phyloP scores from a whole-genome alignment of 2,329 filamentous ascomycete genomes.

The Penicillium brevicompactum region DNA sequence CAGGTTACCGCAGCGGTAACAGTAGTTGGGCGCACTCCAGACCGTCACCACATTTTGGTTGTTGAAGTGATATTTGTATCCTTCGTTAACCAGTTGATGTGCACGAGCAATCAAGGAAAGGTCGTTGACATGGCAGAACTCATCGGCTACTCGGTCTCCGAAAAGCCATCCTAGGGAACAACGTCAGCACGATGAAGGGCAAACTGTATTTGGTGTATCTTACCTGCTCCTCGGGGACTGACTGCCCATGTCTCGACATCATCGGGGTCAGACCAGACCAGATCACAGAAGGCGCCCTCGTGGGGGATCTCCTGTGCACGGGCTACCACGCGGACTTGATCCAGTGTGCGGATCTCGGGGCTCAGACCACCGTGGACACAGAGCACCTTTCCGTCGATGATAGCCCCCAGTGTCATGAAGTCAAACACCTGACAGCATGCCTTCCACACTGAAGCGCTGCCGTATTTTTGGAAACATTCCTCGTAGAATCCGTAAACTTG shows the following conservation, averaged over 20 bases:
- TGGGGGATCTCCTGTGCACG: slow-evolving; percentile 76
- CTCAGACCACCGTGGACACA: slow-evolving; percentile 66
- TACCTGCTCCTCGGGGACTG: slow-evolving; percentile 66
- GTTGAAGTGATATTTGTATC: slow-evolving; percentile 89
- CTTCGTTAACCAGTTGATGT: slow-evolving; percentile 75
- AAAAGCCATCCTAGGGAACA: slow-evolving; percentile 57
- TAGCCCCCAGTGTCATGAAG: slow-evolving; percentile 86
- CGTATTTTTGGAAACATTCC: slow-evolving; percentile 93
- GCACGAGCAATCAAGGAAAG: slow-evolving; percentile 71
- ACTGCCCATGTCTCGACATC: slow-evolving; percentile 71
- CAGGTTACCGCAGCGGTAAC: slow-evolving; percentile 95
- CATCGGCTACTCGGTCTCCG: slow-evolving; percentile 71
- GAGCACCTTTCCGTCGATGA: slow-evolving; percentile 74
- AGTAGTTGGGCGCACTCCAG: slow-evolving; percentile 85
- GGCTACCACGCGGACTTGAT: slow-evolving; percentile 74
- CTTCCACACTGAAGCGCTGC: slow-evolving; percentile 93
- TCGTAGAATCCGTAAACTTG: slow-evolving; percentile 99
- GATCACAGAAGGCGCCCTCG: slow-evolving; percentile 74
- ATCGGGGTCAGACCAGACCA: slow-evolving; percentile 77
- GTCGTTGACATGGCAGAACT: slow-evolving; percentile 78
- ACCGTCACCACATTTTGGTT: slow-evolving; percentile 90
- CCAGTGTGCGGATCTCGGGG: slow-evolving; percentile 32
- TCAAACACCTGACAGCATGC: slow-evolving; percentile 99
- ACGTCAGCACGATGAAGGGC: slow-evolving; percentile 35
- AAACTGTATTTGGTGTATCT: slow-evolving; percentile 38